These are phyloP conservation scores for Thymus quinquecostatus DNA, from an alignment of 257 asterid genomes.

Conservation along the genomic window DNA sequence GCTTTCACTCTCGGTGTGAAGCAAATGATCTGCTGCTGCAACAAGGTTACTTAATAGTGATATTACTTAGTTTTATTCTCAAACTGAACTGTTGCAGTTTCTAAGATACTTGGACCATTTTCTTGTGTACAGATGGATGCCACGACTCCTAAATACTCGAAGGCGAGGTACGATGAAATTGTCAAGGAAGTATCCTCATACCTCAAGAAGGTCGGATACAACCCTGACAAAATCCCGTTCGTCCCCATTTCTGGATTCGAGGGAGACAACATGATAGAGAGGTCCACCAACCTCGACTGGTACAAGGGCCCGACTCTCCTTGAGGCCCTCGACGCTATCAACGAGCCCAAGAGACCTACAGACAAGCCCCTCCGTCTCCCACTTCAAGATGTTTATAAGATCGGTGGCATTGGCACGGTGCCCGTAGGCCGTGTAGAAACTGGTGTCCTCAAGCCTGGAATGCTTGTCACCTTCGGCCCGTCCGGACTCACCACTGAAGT, in stretches of 20 bases:
- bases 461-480: conserved; percentile 78
- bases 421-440: conserved; percentile 84
- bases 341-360: conserved; percentile 76
- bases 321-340: conserved; percentile 66
- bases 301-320: conserved; percentile 88
- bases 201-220: conserved; percentile 86
- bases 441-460: conserved; percentile 49
- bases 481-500: conserved; percentile 82
- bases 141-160: conserved; percentile 81
- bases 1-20: conserved; percentile 86
- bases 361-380: conserved; percentile 87
- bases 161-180: conserved; percentile 76
- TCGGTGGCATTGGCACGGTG: conserved; percentile 79
- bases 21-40: conserved; percentile 89
- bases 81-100: background rate
- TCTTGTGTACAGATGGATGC: conserved; percentile 68
- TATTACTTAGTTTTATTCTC: background rate
- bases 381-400: conserved; percentile 44
- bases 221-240: conserved; percentile 76
- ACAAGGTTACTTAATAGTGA: conserved; percentile 56
- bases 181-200: conserved; percentile 82
- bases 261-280: conserved; percentile 48
- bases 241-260: conserved; percentile 64
- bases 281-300: conserved; percentile 81
- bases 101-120: background rate